Base-by-base conservation (phyloP, 2,329 filamentous ascomycete species). In the Ceratocystis variospora region DNA sequence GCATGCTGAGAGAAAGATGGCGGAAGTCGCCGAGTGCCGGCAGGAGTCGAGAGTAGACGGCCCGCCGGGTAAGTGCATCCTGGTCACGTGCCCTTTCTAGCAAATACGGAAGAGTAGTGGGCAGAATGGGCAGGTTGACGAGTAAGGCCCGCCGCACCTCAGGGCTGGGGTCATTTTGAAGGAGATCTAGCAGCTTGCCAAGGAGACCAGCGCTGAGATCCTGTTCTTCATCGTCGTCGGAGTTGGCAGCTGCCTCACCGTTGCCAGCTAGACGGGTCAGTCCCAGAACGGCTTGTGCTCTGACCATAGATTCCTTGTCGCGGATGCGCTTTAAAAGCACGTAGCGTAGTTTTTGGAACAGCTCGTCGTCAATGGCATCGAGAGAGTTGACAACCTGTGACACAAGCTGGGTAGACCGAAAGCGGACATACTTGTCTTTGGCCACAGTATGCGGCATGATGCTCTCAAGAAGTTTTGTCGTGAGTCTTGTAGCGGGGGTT, bases 361-460 rank as follows among this genome's bases (percentile, higher is more conserved):
- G 77, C 62, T 94, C 90, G 73, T 96, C 91, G 72, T 97, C 94
- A 71, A 97, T 90, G 1, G 90, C 87, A 69, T 96, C 90, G 31
- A 99, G 81, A 12, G 88, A 94, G 76, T 96, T 96, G 76, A 99
- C 87, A 69, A 96, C 86, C 73, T 96, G 89, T 1, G 91, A 88
- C 64, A 96, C 85, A 64, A 96, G 83, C 74, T 99, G 94, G 0
- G 93, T 95, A 3, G 91, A 85, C 67, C 94, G 83, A 76, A 90
- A 99, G 67, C 94, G 85, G 61, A 97, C 88, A 68, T 88, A 88
- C 76, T 96, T 97, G 76, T 99, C 94, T 76, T 96, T 97, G 55
- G 89, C 85, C 8, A 82, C 82, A 68, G 96, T 79, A n/a, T 96
- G 78, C 4, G 88, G 88, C 2, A 95, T 79, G 22, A 94, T 77